Evolutionary conservation across 2,329 filamentous ascomycete genomes (phyloP).

Genomic region (Paracoccidioides brasiliensis): DNA sequence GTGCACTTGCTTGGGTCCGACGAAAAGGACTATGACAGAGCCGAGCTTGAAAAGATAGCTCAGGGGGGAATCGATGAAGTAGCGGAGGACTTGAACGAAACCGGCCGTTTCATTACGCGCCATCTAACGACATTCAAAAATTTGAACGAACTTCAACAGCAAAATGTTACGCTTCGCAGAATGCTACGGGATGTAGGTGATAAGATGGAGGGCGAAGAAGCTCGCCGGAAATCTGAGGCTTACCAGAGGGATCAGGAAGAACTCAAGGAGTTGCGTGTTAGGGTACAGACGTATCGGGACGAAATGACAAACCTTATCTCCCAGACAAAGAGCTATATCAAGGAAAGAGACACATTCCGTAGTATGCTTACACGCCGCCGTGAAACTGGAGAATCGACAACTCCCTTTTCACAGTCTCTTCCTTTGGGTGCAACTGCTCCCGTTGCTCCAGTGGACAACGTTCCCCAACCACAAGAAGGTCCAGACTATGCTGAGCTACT

Average conservation of each 20-base stretch:
- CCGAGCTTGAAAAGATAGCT: conserved; percentile 64
- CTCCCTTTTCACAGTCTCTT: conserved; percentile 58
- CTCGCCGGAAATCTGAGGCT: conserved; percentile 45
- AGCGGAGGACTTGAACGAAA: conserved; percentile 64
- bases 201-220: conserved; percentile 83
- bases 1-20: conserved; percentile 63
- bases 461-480: conserved; percentile 42
- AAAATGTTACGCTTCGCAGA: conserved; percentile 73
- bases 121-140: conserved; percentile 83
- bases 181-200: conserved; percentile 76
- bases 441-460: conserved; percentile 32
- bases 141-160: conserved; percentile 68
- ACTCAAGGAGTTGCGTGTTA: conserved; percentile 57
- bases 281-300: conserved; percentile 67
- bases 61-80: conserved; percentile 62
- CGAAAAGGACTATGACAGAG: conserved; percentile 61
- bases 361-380: conserved; percentile 74
- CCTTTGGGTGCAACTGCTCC: conserved; percentile 41
- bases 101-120: conserved; percentile 77
- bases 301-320: conserved; percentile 71
- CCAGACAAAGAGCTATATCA: conserved; percentile 83
- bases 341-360: conserved; percentile 94
- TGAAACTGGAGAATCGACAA: conserved; percentile 47
- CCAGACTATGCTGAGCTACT: conserved; percentile 65
- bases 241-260: conserved; percentile 50